Conservation (phyloP, 2,329 filamentous ascomycete species). For the Penicillium thymicola region DNA sequence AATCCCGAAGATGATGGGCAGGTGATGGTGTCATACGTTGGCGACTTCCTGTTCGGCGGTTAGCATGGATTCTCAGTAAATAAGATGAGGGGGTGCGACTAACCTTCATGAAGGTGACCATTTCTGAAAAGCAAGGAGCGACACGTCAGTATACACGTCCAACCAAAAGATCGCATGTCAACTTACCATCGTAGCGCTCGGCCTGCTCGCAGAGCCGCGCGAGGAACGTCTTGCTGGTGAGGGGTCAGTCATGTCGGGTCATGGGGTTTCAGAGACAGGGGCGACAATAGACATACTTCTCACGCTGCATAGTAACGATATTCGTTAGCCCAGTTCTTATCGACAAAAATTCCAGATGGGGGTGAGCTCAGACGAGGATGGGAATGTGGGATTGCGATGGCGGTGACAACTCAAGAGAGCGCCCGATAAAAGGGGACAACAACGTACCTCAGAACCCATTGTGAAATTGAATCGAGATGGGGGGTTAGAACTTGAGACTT, state of each 20-base stretch:
- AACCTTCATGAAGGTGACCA: conserved; percentile 98
- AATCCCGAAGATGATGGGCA: conserved; percentile 9
- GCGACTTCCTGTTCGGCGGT: conserved; percentile 72
- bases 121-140: conserved; percentile 56
- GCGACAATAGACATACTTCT: conserved; percentile 57
- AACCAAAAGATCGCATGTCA: neutral
- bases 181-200: conserved; percentile 93
- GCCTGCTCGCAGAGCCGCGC: conserved; percentile 99
- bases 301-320: conserved; percentile 53
- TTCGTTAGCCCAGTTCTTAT: conserved; percentile 39
- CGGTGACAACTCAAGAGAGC: conserved; percentile 32
- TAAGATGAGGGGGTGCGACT: conserved; percentile 36
- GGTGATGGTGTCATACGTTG: conserved; percentile 59
- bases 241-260: conserved; percentile 36
- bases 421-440: conserved; percentile 36
- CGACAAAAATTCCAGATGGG: conserved; percentile 20
- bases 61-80: conserved; percentile 23
- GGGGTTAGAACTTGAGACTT: conserved; percentile 47
- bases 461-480: conserved; percentile 32
- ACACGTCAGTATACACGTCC: conserved; percentile 20
- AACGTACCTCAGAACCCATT: conserved; percentile 63
- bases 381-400: conserved; percentile 22
- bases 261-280: conserved; percentile 9
- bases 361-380: conserved; percentile 8
- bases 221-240: conserved; percentile 94